A percentile compares a stretch with the other conserved stretches of the same genome.
phyloP scores from a whole-genome alignment of 148 eudicot genomes.

The Pouteria glomerata region DNA sequence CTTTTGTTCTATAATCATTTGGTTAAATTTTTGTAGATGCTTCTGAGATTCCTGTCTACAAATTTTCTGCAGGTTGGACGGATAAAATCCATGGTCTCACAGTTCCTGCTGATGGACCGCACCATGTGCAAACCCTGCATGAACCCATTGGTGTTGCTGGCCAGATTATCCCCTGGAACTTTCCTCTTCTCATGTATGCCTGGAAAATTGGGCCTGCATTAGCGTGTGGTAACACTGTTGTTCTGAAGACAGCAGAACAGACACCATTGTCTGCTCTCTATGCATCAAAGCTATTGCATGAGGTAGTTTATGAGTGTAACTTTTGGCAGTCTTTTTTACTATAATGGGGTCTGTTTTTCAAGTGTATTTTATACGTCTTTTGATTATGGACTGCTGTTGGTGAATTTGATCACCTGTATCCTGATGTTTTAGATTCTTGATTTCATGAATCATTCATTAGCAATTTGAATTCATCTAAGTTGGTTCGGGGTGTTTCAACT shows the following conservation, averaged over 20 bases:
- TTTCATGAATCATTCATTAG: not conserved
- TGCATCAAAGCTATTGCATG: conserved; percentile 48
- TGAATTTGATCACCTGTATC: not conserved
- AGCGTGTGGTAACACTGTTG: conserved; percentile 54
- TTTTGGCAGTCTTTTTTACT: not conserved
- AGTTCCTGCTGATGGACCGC: conserved; percentile 52
- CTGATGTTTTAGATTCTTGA: not conserved
- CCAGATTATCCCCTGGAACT: conserved; percentile 71
- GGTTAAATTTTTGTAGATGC: not conserved
- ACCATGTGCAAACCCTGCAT: conserved; percentile 45
- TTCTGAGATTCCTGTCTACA: not conserved
- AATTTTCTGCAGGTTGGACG: conserved; percentile 47
- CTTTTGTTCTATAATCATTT: not conserved
- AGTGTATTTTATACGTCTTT: not conserved
- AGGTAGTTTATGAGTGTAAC: conserved; percentile 28
- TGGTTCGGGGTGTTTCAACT: not conserved
- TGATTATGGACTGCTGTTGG: not conserved
- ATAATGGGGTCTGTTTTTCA: not conserved
- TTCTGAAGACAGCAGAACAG: conserved; percentile 58
- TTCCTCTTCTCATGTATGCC: conserved; percentile 60
- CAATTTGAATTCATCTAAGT: not conserved
- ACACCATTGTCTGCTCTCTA: conserved; percentile 59
- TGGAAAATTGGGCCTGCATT: conserved; percentile 73
- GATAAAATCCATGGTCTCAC: conserved; percentile 74
- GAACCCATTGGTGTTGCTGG: conserved; percentile 65